Conservation (phyloP, 768 basidiomycete genomes). For the Neoboletus magnificus region DNA sequence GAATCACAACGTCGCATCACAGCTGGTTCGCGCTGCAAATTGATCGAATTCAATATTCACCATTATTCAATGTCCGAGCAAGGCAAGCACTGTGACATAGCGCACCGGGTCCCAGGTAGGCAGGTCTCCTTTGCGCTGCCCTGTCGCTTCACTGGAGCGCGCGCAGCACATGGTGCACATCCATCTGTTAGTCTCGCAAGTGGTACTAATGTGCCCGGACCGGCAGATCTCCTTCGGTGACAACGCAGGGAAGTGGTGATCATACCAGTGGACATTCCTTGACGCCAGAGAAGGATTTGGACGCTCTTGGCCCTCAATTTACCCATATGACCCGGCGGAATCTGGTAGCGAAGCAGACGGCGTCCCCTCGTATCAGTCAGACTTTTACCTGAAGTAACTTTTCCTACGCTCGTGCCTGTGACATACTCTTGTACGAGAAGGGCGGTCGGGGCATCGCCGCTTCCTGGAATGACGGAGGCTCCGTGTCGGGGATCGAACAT, state of each 20-base stretch:
- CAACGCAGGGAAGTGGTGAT: background rate
- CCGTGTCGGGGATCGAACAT: background rate
- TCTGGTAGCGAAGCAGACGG: slow-evolving; percentile 2
- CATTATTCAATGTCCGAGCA: slow-evolving; percentile 2
- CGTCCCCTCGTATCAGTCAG: slow-evolving; percentile 2
- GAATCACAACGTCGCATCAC: background rate
- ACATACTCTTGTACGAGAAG: slow-evolving; percentile 11
- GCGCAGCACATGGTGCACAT: background rate
- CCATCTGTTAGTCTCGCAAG: background rate
- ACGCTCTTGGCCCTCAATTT: background rate
- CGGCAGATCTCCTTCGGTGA: slow-evolving; percentile 4
- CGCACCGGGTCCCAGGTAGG: background rate
- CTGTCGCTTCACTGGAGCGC: background rate
- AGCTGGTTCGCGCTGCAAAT: background rate
- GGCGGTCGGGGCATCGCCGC: background rate
- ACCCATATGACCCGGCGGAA: slow-evolving; percentile 4
- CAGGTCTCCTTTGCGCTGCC: background rate
- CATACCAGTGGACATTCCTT: background rate
- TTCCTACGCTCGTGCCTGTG: slow-evolving; percentile 3
- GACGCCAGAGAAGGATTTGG: background rate
- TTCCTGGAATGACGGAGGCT: slow-evolving; percentile 11
- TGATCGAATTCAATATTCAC: background rate
- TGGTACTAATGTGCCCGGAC: background rate
- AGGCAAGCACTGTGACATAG: background rate
- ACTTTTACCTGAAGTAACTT: slow-evolving; percentile 2